A percentile compares a stretch with the other conserved stretches of the same genome.
Evolutionary conservation across 257 asterid species (phyloP).

Genomic region (Nicotiana noctiflora): DNA sequence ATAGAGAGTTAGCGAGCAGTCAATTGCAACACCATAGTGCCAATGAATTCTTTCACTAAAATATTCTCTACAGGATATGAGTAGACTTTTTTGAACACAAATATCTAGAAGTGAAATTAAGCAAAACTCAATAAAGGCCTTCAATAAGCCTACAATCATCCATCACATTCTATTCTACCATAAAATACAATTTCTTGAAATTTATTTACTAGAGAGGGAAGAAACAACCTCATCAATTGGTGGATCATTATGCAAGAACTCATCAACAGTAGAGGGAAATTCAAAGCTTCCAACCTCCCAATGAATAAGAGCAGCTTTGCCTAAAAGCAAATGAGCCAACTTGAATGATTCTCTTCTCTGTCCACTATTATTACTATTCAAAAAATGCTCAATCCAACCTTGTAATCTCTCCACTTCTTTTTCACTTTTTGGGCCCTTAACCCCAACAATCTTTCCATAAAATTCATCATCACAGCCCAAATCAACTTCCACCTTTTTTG

Average conservation of each 20-base stretch:
- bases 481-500: conserved; percentile 10
- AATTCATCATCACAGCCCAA: conserved; percentile 41
- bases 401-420: conserved; percentile 43
- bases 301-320: conserved; percentile 40
- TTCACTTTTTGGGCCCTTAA: conserved; percentile 49
- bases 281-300: conserved; percentile 34
- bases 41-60: neutral
- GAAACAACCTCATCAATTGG: conserved; percentile 17
- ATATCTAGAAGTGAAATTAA: neutral
- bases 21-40: neutral
- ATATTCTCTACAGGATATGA: neutral
- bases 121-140: neutral
- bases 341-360: conserved; percentile 41
- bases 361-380: conserved; percentile 12
- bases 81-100: neutral
- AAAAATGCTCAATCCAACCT: conserved; percentile 46
- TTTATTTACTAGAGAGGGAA: neutral
- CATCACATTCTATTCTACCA: neutral
- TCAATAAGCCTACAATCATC: neutral
- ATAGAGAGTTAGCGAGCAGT: neutral
- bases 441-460: conserved; percentile 41
- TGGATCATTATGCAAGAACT: conserved; percentile 58
- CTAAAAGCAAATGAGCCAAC: conserved; percentile 55
- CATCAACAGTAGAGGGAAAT: conserved; percentile 44
- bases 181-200: neutral